phyloP scores from a whole-genome alignment of 768 basidiomycete genomes.

The Gymnopilus junonius region DNA sequence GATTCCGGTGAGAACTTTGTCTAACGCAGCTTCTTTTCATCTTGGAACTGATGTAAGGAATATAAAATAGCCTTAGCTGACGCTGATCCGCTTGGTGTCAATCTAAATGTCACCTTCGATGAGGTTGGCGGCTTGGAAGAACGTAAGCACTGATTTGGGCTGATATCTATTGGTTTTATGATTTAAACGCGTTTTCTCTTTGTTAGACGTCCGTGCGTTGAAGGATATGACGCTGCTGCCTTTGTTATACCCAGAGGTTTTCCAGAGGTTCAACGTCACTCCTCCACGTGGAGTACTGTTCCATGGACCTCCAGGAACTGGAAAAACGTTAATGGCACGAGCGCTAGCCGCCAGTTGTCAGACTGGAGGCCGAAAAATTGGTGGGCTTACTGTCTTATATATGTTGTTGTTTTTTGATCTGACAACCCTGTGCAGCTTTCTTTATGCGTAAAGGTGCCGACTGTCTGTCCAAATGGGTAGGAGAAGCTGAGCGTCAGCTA shows the following conservation, averaged over 20 bases:
- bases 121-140: slow-evolving; percentile 96
- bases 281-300: slow-evolving; percentile 97
- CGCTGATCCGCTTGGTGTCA: slow-evolving; percentile 93
- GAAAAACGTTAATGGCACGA: slow-evolving; percentile 92
- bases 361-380: slow-evolving; percentile 84
- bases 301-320: slow-evolving; percentile 99
- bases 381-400: slow-evolving; percentile 50
- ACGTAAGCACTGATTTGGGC: slow-evolving; percentile 53
- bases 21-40: slow-evolving; percentile 16
- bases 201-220: slow-evolving; percentile 89
- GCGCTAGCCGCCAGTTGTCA: slow-evolving; percentile 94
- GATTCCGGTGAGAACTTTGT: slow-evolving; percentile 59
- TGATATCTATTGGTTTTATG: background rate
- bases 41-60: slow-evolving; percentile 19
- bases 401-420: background rate
- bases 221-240: slow-evolving; percentile 99
- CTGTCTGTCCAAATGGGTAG: slow-evolving; percentile 98
- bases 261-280: slow-evolving; percentile 91
- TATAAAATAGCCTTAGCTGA: slow-evolving; percentile 76
- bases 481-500: slow-evolving; percentile 96
- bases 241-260: slow-evolving; percentile 94
- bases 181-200: slow-evolving; percentile 2
- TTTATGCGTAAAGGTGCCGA: slow-evolving; percentile 99
- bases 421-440: slow-evolving; percentile 64
- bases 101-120: slow-evolving; percentile 92